Conservation (phyloP, 768 basidiomycete species). For the Boletus pseudo-olivaceus region DNA sequence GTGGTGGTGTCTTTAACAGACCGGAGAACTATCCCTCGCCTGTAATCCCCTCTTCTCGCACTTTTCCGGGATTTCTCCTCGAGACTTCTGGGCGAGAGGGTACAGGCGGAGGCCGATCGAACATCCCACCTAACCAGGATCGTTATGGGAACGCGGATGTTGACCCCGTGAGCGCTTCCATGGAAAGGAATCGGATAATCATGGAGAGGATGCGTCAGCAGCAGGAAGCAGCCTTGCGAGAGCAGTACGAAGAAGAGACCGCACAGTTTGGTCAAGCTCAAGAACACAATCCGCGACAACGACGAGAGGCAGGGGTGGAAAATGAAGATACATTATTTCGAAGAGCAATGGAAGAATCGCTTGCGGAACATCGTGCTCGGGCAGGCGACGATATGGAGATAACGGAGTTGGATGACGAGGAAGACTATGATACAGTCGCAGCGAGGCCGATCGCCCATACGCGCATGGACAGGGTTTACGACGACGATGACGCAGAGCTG, state of each 20-base stretch:
- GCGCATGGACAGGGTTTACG: conserved; percentile 50
- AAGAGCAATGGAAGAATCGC: conserved; percentile 34
- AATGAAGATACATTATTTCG: conserved; percentile 59
- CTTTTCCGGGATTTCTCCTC: conserved; percentile 25
- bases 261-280: conserved; percentile 20
- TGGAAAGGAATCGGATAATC: conserved; percentile 58
- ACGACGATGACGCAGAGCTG: conserved; percentile 84
- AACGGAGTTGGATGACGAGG: conserved; percentile 25
- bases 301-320: conserved; percentile 21
- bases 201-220: conserved; percentile 62
- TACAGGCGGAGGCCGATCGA: conserved; percentile 7
- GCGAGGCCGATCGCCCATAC: background rate
- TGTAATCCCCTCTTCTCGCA: conserved; percentile 25
- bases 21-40: conserved; percentile 17
- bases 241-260: conserved; percentile 47
- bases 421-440: conserved; percentile 9
- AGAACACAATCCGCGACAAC: conserved; percentile 5
- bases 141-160: conserved; percentile 28
- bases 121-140: conserved; percentile 31
- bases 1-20: conserved; percentile 9
- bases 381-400: conserved; percentile 19
- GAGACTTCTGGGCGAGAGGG: conserved; percentile 15
- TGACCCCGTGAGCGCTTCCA: conserved; percentile 64
- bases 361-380: conserved; percentile 17
- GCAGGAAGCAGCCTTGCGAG: conserved; percentile 65